A percentile compares a stretch with the other conserved stretches of the same genome.
These are phyloP conservation scores for Macrophomina phaseolina DNA, from an alignment of 2,329 filamentous ascomycete species.

Conservation along the genomic window DNA sequence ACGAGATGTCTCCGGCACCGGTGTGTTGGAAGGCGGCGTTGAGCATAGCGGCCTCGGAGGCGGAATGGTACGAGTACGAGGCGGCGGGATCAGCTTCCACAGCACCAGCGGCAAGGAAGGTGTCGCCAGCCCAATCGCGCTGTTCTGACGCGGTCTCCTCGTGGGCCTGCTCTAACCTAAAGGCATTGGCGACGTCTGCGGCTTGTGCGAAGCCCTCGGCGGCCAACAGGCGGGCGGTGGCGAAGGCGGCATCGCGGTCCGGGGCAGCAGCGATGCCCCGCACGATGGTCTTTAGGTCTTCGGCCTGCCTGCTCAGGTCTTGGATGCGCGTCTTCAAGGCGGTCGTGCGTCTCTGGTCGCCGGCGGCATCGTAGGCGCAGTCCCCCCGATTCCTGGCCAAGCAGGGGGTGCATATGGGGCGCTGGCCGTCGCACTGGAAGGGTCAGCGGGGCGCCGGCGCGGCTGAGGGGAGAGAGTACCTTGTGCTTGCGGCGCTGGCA, in stretches of 20 bases:
- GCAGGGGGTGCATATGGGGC: conserved; percentile 30
- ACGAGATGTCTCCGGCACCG: background rate
- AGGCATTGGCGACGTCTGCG: background rate
- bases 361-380: conserved; percentile 30
- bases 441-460: background rate
- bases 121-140: too few relatives aligned
- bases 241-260: conserved; percentile 1
- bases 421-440: conserved; percentile 29
- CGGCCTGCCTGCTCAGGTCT: conserved; percentile 14
- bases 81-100: too few relatives aligned
- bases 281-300: conserved; percentile 24
- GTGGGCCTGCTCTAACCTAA: background rate
- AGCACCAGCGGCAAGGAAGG: too few relatives aligned
- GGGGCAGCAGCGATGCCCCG: background rate
- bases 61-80: too few relatives aligned
- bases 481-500: conserved; percentile 29
- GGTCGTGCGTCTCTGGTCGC: conserved; percentile 30
- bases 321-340: conserved; percentile 30
- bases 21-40: too few relatives aligned
- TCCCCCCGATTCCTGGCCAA: conserved; percentile 24
- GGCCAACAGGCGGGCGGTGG: conserved; percentile 9
- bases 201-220: conserved; percentile 4
- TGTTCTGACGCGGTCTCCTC: background rate
- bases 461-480: conserved; percentile 29
- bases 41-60: too few relatives aligned